Conservation (phyloP, 2,329 filamentous ascomycete species). For the Fusarium concolor region DNA sequence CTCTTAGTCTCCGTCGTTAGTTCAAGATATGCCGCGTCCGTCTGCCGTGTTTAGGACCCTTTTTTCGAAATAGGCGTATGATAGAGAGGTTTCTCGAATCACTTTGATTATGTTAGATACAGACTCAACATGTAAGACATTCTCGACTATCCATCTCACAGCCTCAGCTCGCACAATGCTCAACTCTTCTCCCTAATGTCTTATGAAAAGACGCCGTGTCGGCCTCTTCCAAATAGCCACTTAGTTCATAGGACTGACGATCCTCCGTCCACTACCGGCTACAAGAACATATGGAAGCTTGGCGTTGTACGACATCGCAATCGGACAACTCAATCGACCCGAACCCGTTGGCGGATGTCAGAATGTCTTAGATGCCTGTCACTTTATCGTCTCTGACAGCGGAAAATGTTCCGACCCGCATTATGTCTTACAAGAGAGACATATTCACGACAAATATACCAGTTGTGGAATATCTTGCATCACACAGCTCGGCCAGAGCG, state of each 20-base stretch:
- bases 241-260: background rate
- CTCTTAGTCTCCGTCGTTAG: background rate
- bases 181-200: background rate
- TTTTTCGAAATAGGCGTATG: background rate
- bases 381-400: too few species aligned
- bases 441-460: too few species aligned
- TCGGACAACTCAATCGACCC: background rate
- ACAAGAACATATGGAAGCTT: background rate
- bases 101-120: background rate
- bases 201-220: background rate
- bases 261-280: background rate
- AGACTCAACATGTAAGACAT: too few species aligned
- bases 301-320: background rate
- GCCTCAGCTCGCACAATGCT: too few species aligned
- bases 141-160: too few species aligned
- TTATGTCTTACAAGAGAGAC: too few species aligned
- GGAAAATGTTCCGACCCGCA: too few species aligned
- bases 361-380: too few species aligned
- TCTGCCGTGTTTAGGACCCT: background rate
- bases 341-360: too few species aligned
- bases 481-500: too few species aligned
- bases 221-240: background rate
- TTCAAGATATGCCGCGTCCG: background rate
- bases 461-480: too few species aligned
- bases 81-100: background rate